Evolutionary conservation across 768 basidiomycete genomes (phyloP).

Genomic region (Lactifluus subvellereus): DNA sequence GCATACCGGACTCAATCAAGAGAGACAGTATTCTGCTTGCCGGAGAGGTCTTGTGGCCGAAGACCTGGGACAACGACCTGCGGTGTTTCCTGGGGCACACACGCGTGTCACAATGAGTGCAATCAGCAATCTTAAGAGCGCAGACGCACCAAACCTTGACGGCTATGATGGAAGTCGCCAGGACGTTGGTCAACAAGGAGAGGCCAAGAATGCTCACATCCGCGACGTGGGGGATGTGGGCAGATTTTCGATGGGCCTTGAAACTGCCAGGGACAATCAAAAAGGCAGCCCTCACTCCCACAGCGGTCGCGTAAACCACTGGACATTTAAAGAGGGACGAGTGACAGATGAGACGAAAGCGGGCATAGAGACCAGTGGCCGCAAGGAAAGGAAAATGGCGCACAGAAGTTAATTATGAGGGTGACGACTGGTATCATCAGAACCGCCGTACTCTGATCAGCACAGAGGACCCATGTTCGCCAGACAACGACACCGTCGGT

Average conservation of each 20-base stretch:
- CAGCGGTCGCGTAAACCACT: not conserved
- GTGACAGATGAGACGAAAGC: not conserved
- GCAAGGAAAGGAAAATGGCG: not conserved
- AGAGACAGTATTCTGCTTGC: not conserved
- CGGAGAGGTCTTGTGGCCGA: not conserved
- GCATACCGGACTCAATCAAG: slow-evolving; percentile 8
- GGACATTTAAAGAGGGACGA: not conserved
- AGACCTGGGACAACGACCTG: not conserved
- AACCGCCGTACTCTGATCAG: not conserved
- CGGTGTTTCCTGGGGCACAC: not conserved
- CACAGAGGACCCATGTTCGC: slow-evolving; percentile 11
- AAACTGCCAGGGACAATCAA: not conserved
- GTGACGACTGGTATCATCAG: not conserved
- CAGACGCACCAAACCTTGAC: not conserved
- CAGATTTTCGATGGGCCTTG: not conserved
- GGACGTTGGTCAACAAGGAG: slow-evolving; percentile 5
- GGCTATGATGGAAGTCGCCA: slow-evolving; percentile 5
- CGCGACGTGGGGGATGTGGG: not conserved
- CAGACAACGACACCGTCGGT: slow-evolving; percentile 16
- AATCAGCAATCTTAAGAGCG: not conserved
- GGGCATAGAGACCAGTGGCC: no score
- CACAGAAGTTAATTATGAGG: not conserved
- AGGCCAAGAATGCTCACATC: not conserved
- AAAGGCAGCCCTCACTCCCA: not conserved
- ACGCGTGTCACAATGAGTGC: not conserved